phyloP scores from a whole-genome alignment of 257 asterid species.

The Solanum ossicruentum region DNA sequence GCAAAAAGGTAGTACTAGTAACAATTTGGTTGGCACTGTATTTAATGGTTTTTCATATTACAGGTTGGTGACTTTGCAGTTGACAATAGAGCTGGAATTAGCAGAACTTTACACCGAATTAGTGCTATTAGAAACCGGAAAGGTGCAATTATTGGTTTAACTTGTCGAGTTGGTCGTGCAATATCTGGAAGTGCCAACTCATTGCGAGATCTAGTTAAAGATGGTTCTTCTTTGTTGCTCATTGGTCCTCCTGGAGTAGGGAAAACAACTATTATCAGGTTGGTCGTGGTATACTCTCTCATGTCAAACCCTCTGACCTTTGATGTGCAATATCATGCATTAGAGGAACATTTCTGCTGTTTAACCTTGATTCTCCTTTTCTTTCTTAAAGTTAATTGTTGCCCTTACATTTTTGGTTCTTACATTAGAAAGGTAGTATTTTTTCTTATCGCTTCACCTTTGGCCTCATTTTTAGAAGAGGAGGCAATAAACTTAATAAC shows the following conservation, averaged over 20 bases:
- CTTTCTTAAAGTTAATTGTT: neutral
- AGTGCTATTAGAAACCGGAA: conserved; percentile 87
- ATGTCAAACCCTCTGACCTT: neutral
- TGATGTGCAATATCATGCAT: neutral
- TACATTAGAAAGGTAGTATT: neutral
- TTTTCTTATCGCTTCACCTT: neutral
- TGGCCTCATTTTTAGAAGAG: neutral
- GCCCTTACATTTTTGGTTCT: neutral
- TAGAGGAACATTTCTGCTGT: neutral
- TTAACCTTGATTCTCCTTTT: neutral
- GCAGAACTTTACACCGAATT: conserved; percentile 90
- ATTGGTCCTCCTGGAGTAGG: conserved; percentile 99
- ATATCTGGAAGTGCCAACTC: conserved; percentile 81
- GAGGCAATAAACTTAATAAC: neutral
- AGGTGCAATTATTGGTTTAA: conserved; percentile 75
- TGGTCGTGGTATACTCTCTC: neutral
- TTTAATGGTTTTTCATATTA: conserved; percentile 2
- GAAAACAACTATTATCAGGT: conserved; percentile 96
- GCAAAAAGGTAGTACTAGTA: neutral
- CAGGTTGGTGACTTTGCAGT: conserved; percentile 95
- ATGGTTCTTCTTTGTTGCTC: conserved; percentile 73
- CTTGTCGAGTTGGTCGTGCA: conserved; percentile 94
- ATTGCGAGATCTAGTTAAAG: conserved; percentile 69
- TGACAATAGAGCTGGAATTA: conserved; percentile 94
- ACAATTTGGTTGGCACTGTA: neutral